A percentile compares a stretch with the other conserved stretches of the same genome.
Conservation (phyloP, 2,329 filamentous ascomycete genomes). For the Arthrobotrys iridis region DNA sequence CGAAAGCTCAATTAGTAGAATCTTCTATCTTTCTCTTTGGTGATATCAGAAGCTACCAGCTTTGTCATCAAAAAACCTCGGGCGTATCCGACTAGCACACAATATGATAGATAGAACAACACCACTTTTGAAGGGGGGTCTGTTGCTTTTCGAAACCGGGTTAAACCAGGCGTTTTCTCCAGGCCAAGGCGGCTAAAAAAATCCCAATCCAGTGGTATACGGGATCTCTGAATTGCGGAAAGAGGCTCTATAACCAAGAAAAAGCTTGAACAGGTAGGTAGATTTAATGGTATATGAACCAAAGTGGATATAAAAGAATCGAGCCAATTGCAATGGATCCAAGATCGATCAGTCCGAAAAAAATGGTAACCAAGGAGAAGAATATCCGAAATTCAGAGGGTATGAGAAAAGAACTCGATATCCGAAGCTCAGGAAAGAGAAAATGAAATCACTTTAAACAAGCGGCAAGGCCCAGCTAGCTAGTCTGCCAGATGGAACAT, state of each 20-base stretch:
- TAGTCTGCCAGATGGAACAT: background rate
- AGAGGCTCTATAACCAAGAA: background rate
- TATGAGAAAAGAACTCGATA: background rate
- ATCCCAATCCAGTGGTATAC: constrained; percentile 30
- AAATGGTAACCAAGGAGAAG: background rate
- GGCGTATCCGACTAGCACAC: background rate
- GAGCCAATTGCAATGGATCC: constrained; percentile 5
- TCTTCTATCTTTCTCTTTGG: background rate
- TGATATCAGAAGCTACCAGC: background rate
- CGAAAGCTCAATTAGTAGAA: constrained; percentile 4
- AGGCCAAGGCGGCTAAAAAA: constrained; percentile 52
- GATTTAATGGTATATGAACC: constrained; percentile 6
- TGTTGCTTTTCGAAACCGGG: constrained; percentile 42
- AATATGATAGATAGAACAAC: background rate
- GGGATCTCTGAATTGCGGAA: background rate
- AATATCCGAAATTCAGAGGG: background rate
- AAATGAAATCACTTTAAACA: constrained; percentile 21
- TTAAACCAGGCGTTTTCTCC: constrained; percentile 7
- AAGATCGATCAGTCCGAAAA: background rate
- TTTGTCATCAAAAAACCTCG: background rate
- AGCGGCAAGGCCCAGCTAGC: background rate
- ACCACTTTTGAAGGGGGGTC: background rate
- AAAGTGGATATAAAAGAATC: constrained; percentile 7
- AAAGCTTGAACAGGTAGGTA: constrained; percentile 1
- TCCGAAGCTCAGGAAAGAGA: background rate